Evolutionary conservation across 306 rosid species (phyloP), one percentile per base, ranked within the genome.

Genomic region (Cicer pinnatifidum): DNA sequence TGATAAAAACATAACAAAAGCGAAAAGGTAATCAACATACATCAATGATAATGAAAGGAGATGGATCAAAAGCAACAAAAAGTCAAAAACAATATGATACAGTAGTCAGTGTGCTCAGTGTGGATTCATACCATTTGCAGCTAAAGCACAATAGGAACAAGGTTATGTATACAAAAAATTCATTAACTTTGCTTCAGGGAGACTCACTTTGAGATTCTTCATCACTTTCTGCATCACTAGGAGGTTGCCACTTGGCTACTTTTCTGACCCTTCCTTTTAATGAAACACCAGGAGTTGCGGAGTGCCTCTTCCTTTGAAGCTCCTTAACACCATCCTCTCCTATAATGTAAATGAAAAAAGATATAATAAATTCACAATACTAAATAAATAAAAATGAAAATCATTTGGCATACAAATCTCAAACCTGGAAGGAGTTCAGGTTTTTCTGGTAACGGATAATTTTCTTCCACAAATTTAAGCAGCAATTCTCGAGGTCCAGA

Each of bases 401-500:
- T 60, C 78, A 81, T 70, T 23, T 54, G 73, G 54, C 38, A 65
- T 68, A 67, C 12, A 41, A 47, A 35, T 5, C 75, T 62, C 60
- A 78, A 75, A 92, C 99, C 99, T 86, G 88, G 86, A 20, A 86
- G 86, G 69, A 92, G 91, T 78, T 89, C 96, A 72, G 99, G 96
- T 86, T 94, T 91, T 80, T 91, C 96, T 44, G 99, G 99, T 87
- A 94, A 83, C 8, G 99, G 99, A 67, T 94, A 94, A 77, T 94
- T 89, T 80, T 94, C 99, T 82, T 94, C 99, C 52, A 94, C 93
- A 89, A 91, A 91, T 72, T 94, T 94, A 58, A 94, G 88, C 82
- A 94, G 83, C 70, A 94, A 91, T 74, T 94, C 99, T 69, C 99
- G 90, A 69, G 99, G 99, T 69, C 99, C 99, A 11, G 99, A 94